Percentiles rank a stretch among this genome's conserved stretches.
Conservation (phyloP, 306 rosid species). For the Sophora flavescens region DNA sequence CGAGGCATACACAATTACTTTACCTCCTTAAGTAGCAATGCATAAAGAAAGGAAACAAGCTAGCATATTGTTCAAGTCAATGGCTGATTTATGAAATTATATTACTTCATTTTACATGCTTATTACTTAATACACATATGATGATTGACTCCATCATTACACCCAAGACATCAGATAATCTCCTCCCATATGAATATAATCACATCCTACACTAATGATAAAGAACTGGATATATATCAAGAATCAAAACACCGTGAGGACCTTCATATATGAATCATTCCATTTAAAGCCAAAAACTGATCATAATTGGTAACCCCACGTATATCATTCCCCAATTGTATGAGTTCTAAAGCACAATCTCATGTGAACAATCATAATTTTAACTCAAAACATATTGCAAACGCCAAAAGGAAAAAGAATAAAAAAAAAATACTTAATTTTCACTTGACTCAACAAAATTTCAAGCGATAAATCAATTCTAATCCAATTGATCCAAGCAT, state of each 20-base stretch:
- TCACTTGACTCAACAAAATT: slow-evolving; percentile 15
- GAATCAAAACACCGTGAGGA: background rate
- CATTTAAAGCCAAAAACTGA: slow-evolving; percentile 24
- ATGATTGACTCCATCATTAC: background rate
- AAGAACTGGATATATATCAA: background rate
- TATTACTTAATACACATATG: background rate
- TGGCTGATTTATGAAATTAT: background rate
- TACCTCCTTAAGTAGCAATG: slow-evolving; percentile 16
- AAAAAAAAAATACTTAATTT: background rate
- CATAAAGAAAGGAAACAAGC: slow-evolving; percentile 5
- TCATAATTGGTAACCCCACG: background rate
- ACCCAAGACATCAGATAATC: slow-evolving; percentile 5
- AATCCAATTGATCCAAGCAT: background rate
- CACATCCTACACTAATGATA: slow-evolving; percentile 1
- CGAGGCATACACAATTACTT: background rate
- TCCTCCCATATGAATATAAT: background rate
- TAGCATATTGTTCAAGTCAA: slow-evolving; percentile 25
- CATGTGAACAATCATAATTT: background rate
- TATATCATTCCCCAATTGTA: slow-evolving; percentile 7
- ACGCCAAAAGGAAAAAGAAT: background rate
- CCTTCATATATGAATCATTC: slow-evolving; percentile 20
- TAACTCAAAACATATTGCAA: slow-evolving; percentile 16
- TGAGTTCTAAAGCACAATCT: slow-evolving; percentile 22
- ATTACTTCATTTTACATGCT: slow-evolving; percentile 11
- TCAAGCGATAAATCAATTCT: slow-evolving; percentile 29